phyloP scores from a whole-genome alignment of 2,329 filamentous ascomycete species.

The Aureobasidium vineae region DNA sequence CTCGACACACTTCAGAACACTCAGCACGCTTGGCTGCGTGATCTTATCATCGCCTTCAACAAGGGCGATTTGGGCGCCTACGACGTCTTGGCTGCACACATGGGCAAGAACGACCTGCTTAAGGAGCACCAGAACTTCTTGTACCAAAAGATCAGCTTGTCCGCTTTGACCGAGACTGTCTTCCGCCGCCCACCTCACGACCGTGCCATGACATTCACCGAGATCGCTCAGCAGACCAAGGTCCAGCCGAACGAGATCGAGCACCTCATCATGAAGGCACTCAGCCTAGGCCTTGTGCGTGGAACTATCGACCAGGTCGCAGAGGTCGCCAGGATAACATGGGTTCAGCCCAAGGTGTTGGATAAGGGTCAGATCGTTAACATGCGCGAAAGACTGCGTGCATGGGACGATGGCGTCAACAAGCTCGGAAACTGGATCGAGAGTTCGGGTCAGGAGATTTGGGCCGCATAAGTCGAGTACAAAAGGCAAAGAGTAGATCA shows the following conservation, averaged over 20 bases:
- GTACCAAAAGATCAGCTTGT: conserved; percentile 97
- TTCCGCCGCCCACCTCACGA: conserved; percentile 96
- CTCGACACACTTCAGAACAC: conserved; percentile 77
- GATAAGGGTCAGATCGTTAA: conserved; percentile 93
- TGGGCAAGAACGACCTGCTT: conserved; percentile 76
- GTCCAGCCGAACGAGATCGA: conserved; percentile 90
- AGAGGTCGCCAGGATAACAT: conserved; percentile 90
- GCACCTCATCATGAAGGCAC: conserved; percentile 98
- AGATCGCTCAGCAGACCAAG: conserved; percentile 89
- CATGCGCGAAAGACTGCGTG: conserved; percentile 82
- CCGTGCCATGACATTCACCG: conserved; percentile 86
- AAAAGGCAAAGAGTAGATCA: conserved; percentile 8
- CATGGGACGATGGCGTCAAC: conserved; percentile 97
- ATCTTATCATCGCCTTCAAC: conserved; percentile 98
- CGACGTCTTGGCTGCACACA: conserved; percentile 68
- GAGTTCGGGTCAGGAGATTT: conserved; percentile 88
- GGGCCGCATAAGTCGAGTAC: conserved; percentile 63
- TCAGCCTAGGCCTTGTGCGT: conserved; percentile 83
- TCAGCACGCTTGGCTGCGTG: conserved; percentile 81
- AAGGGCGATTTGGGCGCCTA: conserved; percentile 87
- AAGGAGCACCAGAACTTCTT: conserved; percentile 77
- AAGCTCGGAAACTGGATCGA: conserved; percentile 97
- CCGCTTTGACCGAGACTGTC: conserved; percentile 90
- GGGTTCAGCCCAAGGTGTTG: conserved; percentile 98
- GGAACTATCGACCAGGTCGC: conserved; percentile 97